A percentile compares a stretch with the other conserved stretches of the same genome.
Conservation (phyloP, 179 eudicot genomes). For the Silene vulgaris region DNA sequence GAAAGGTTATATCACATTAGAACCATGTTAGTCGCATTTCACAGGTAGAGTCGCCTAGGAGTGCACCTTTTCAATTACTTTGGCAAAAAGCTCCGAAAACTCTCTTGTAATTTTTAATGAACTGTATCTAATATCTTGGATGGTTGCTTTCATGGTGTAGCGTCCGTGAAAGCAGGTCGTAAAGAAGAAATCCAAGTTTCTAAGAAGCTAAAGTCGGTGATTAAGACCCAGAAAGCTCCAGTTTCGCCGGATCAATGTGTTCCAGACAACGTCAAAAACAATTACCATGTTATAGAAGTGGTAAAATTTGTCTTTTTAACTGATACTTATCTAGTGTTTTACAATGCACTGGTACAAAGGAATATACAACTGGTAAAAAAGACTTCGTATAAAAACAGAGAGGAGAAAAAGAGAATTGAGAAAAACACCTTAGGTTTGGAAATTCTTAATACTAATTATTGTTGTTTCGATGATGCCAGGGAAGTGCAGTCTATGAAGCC, state of each 20-base stretch:
- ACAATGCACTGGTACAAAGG: not conserved
- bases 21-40: not conserved
- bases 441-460: not conserved
- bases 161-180: not conserved
- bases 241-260: constrained; percentile 75
- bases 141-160: constrained; percentile 9
- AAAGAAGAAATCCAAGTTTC: constrained; percentile 5
- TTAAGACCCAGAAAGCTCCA: constrained; percentile 63
- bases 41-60: not conserved
- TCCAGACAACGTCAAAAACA: constrained; percentile 53
- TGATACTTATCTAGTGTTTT: not conserved
- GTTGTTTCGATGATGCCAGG: constrained; percentile 37
- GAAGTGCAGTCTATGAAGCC: constrained; percentile 76
- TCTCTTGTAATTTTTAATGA: not conserved
- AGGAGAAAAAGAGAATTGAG: not conserved
- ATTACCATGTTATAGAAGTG: constrained; percentile 67
- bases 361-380: not conserved
- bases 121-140: not conserved
- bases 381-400: not conserved
- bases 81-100: not conserved
- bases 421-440: not conserved
- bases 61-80: not conserved
- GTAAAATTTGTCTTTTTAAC: constrained; percentile 27
- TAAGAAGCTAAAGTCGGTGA: constrained; percentile 51
- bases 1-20: not conserved